These are phyloP conservation scores for Puccinia horiana DNA, from an alignment of 1,284 basidiomycete species.

Conservation along the genomic window DNA sequence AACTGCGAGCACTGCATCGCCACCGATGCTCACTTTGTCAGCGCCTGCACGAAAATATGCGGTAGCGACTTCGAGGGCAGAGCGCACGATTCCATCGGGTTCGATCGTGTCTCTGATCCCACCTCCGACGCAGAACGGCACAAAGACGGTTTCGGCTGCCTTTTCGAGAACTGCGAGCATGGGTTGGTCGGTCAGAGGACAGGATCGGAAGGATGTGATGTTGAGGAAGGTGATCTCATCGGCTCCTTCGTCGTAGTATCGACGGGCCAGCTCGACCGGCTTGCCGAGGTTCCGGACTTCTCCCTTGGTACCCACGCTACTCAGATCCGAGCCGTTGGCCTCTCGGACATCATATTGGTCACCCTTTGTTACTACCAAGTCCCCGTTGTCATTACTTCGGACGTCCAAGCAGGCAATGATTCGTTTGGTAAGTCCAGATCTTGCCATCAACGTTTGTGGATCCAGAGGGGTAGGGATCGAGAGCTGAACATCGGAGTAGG, in stretches of 20 bases:
- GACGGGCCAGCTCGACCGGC: slow-evolving; percentile 84
- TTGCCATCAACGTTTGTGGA: slow-evolving; percentile 56
- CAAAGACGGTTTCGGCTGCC: slow-evolving; percentile 86
- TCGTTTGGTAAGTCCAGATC: slow-evolving; percentile 78
- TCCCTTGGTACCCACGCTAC: slow-evolving; percentile 59
- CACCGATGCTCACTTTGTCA: slow-evolving; percentile 81
- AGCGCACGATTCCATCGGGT: slow-evolving; percentile 83
- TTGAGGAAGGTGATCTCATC: slow-evolving; percentile 98
- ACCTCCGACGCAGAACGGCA: slow-evolving; percentile 97
- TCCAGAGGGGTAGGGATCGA: background rate
- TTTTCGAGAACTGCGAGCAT: slow-evolving; percentile 94
- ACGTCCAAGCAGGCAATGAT: slow-evolving; percentile 98
- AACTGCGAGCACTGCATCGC: slow-evolving; percentile 57
- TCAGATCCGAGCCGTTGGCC: slow-evolving; percentile 60
- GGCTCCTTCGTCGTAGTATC: slow-evolving; percentile 85
- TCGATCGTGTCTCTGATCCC: slow-evolving; percentile 96
- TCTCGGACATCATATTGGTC: slow-evolving; percentile 99
- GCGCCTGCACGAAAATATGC: slow-evolving; percentile 96
- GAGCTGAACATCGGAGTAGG: slow-evolving; percentile 43
- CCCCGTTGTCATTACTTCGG: slow-evolving; percentile 86
- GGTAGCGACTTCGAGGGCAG: slow-evolving; percentile 90
- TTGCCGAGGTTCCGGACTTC: slow-evolving; percentile 96
- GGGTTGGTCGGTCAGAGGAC: slow-evolving; percentile 90
- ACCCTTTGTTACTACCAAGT: slow-evolving; percentile 98
- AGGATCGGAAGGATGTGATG: slow-evolving; percentile 98